Percentiles rank a stretch among this genome's conserved stretches.
These are phyloP conservation scores for Gaultheria prostrata DNA, from an alignment of 148 eudicot species.

Conservation along the genomic window DNA sequence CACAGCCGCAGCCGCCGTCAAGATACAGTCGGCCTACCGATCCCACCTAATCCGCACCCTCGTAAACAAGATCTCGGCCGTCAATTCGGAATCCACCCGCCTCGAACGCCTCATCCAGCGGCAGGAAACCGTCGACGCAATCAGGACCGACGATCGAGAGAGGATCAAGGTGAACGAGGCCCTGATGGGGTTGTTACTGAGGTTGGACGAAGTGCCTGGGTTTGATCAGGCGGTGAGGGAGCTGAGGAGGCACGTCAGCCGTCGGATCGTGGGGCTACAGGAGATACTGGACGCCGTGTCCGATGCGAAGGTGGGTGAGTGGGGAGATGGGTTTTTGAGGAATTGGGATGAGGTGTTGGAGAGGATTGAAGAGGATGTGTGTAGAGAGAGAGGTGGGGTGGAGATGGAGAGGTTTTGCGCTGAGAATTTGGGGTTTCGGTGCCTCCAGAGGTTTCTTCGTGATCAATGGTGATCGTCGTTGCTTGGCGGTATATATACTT, in stretches of 20 bases:
- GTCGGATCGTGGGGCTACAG: conserved; percentile 80
- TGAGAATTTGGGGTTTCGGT: conserved; percentile 73
- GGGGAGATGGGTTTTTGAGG: conserved; percentile 38
- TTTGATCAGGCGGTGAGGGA: conserved; percentile 56
- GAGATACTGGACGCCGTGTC: conserved; percentile 74
- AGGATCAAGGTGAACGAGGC: conserved; percentile 65
- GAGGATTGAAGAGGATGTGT: conserved; percentile 57
- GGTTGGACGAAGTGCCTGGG: conserved; percentile 78
- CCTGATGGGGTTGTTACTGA: conserved; percentile 58
- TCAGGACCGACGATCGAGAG: conserved; percentile 47
- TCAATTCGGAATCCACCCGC: conserved; percentile 41
- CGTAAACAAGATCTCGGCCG: conserved; percentile 45
- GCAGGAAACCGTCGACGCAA: conserved; percentile 82
- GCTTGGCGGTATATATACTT: neutral
- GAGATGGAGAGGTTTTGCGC: conserved; percentile 80
- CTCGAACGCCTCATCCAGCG: conserved; percentile 65
- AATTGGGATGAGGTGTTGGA: conserved; percentile 65
- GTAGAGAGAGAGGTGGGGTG: conserved; percentile 64
- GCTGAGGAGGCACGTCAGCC: conserved; percentile 63
- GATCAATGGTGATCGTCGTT: conserved; percentile 30
- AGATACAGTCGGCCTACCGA: conserved; percentile 70
- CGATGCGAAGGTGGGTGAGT: conserved; percentile 24
- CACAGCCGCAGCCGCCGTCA: conserved; percentile 78
- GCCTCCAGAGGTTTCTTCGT: conserved; percentile 70
- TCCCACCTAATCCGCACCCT: conserved; percentile 48